Conservation (phyloP, 306 rosid species). For the Vachellia pachyceras region DNA sequence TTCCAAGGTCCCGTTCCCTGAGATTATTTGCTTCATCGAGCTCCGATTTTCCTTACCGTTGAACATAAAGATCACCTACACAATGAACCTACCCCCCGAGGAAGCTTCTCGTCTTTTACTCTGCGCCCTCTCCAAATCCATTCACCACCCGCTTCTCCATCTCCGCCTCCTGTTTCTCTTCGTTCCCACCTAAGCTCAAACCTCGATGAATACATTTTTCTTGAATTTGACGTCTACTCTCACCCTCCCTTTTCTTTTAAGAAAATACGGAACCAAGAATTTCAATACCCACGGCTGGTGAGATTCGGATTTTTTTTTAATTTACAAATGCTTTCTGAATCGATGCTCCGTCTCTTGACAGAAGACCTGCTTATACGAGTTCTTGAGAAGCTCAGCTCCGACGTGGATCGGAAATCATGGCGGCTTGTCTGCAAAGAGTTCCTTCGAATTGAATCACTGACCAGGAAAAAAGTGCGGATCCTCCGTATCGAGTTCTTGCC, state of each 20-base stretch:
- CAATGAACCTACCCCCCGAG: constrained; percentile 40
- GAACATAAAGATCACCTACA: background rate
- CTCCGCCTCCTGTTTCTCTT: constrained; percentile 58
- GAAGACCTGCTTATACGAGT: constrained; percentile 58
- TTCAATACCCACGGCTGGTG: background rate
- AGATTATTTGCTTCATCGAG: background rate
- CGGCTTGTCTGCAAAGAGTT: constrained; percentile 66
- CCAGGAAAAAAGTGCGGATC: constrained; percentile 48
- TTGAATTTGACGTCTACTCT: background rate
- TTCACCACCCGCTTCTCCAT: constrained; percentile 54
- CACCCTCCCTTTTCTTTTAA: background rate
- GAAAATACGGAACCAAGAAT: background rate
- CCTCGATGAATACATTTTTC: background rate
- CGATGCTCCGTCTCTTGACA: constrained; percentile 43
- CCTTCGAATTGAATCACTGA: constrained; percentile 47
- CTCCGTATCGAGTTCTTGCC: constrained; percentile 60
- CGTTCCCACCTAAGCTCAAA: constrained; percentile 51
- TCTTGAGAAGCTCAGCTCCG: constrained; percentile 33
- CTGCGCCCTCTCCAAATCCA: constrained; percentile 40
- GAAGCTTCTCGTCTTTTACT: constrained; percentile 30
- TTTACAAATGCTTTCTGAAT: constrained; percentile 35
- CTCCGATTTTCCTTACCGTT: background rate
- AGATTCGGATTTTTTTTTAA: background rate
- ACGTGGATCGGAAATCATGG: constrained; percentile 54
- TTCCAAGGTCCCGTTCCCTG: background rate